Percentiles rank a stretch among this genome's conserved stretches.
These are phyloP conservation scores for Phytophthora foliorum DNA, from an alignment of 352 stramenopile species.

Conservation along the genomic window DNA sequence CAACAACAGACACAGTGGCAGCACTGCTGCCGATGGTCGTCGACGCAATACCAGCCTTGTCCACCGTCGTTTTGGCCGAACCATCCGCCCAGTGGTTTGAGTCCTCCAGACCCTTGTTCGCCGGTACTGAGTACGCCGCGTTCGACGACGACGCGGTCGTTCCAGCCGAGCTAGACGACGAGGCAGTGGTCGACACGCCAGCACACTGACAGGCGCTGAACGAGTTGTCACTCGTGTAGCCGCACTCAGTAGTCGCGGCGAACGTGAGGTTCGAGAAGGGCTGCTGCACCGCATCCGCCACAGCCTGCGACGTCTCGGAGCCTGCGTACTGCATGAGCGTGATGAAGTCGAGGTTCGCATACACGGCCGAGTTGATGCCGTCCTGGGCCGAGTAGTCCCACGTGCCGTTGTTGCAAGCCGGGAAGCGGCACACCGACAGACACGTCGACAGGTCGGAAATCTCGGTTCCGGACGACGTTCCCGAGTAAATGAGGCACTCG, in stretches of 20 bases:
- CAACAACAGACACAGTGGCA: conserved; percentile 68
- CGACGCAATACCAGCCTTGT: conserved; percentile 73
- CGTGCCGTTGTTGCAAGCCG: conserved; percentile 69
- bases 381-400: conserved; percentile 83
- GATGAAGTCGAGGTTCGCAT: conserved; percentile 75
- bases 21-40: conserved; percentile 65
- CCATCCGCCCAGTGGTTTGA: conserved; percentile 75
- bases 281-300: conserved; percentile 44
- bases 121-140: conserved; percentile 45
- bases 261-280: conserved; percentile 70
- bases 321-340: conserved; percentile 62
- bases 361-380: conserved; percentile 75
- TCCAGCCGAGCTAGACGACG: conserved; percentile 25
- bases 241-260: conserved; percentile 57
- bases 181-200: conserved; percentile 40
- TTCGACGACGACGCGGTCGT: conserved; percentile 15
- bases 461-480: conserved; percentile 50
- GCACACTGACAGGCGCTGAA: conserved; percentile 73
- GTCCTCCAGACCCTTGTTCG: conserved; percentile 73
- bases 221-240: conserved; percentile 64
- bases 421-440: conserved; percentile 86
- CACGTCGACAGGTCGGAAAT: conserved; percentile 75
- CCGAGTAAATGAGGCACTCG: conserved; percentile 86
- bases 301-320: conserved; percentile 31
- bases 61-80: conserved; percentile 61